A percentile compares a stretch with the other conserved stretches of the same genome.
phyloP scores from a whole-genome alignment of 257 asterid genomes.

The Solanum neorickii region DNA sequence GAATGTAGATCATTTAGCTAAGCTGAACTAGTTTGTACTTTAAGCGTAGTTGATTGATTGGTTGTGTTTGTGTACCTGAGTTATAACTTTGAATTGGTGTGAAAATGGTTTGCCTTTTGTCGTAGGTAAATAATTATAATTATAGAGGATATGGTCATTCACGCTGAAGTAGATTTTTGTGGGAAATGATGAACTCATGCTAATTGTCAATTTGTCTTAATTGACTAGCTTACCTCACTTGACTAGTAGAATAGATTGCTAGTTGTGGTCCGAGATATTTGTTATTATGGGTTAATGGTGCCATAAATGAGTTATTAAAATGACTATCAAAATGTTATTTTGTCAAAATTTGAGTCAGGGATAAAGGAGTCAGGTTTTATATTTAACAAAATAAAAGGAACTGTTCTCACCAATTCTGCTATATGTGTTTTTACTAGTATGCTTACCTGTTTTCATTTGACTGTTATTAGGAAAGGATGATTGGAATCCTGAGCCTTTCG shows the following conservation, averaged over 20 bases:
- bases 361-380: not conserved
- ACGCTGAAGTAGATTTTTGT: not conserved
- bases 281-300: not conserved
- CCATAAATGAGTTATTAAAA: not conserved
- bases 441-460: not conserved
- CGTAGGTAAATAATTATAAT: not conserved
- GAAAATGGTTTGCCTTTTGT: not conserved
- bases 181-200: not conserved
- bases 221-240: not conserved
- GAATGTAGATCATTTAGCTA: not conserved
- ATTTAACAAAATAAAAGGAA: not conserved
- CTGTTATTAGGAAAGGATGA: slow-evolving; percentile 39
- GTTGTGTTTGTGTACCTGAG: not conserved
- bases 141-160: not conserved
- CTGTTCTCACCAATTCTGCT: not conserved
- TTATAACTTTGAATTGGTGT: not conserved
- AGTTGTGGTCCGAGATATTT: not conserved
- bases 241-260: not conserved
- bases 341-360: not conserved
- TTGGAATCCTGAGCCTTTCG: slow-evolving; percentile 75
- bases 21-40: not conserved
- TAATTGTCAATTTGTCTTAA: not conserved
- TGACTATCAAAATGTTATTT: not conserved
- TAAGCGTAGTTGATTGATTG: not conserved
- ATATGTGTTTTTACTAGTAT: not conserved